These are phyloP conservation scores for Alternaria burnsii DNA, from an alignment of 2,329 filamentous ascomycete species.

Conservation along the genomic window DNA sequence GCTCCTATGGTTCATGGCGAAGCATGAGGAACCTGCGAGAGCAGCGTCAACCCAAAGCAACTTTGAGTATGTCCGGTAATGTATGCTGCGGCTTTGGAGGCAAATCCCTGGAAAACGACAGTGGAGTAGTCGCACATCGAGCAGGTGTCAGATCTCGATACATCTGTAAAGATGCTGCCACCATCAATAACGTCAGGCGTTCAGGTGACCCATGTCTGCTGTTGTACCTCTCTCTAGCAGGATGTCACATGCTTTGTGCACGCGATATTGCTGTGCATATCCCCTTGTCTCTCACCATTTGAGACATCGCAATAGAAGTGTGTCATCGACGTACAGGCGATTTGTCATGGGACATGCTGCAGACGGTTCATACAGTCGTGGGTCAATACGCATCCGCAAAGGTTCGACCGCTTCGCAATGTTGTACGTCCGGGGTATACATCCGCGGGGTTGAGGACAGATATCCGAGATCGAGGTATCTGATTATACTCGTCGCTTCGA, in stretches of 20 bases:
- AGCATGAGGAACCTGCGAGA: too few species aligned
- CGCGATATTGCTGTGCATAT: background rate
- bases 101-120: background rate
- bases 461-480: background rate
- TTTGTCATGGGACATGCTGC: background rate
- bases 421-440: background rate
- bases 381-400: background rate
- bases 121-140: background rate
- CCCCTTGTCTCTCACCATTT: background rate
- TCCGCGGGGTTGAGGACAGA: background rate
- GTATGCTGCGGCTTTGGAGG: background rate
- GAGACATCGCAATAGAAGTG: background rate
- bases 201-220: background rate
- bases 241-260: background rate
- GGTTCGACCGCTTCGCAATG: background rate
- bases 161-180: background rate
- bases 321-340: too few species aligned
- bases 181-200: background rate
- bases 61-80: background rate
- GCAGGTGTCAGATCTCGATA: background rate
- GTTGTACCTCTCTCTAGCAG: background rate
- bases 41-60: background rate
- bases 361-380: background rate
- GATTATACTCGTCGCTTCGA: background rate
- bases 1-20: background rate